Conservation (phyloP, 2,329 filamentous ascomycete species). For the Sporothrix phasma region DNA sequence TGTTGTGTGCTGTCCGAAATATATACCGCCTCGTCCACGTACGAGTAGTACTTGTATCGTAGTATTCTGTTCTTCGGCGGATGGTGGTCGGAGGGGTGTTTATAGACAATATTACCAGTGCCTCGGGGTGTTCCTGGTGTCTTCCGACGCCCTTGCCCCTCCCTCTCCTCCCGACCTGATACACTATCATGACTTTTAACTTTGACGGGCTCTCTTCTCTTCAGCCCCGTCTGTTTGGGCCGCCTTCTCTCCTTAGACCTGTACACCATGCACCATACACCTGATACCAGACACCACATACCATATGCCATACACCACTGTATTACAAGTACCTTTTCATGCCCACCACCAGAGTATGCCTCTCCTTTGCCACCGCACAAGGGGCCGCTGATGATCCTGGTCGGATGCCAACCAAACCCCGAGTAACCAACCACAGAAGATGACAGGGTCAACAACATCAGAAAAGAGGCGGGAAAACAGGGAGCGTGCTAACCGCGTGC, state of each 20-base stretch:
- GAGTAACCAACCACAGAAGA: not conserved
- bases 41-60: not conserved
- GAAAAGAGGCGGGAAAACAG: not conserved
- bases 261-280: not conserved
- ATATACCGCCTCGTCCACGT: slow-evolving; percentile 5
- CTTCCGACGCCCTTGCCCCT: not conserved
- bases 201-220: not conserved
- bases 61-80: too few relatives aligned
- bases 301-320: not conserved
- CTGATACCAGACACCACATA: too few relatives aligned
- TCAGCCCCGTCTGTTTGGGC: slow-evolving; percentile 5
- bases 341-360: not conserved
- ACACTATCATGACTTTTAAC: too few relatives aligned
- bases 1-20: not conserved
- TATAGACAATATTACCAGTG: too few relatives aligned
- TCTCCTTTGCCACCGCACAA: slow-evolving; percentile 1
- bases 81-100: not conserved
- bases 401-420: not conserved
- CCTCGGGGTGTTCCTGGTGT: not conserved
- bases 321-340: not conserved
- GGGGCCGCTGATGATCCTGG: not conserved
- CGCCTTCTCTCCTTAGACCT: not conserved
- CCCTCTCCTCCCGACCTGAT: not conserved
- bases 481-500: not conserved
- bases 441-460: not conserved